Evolutionary conservation across 2,329 filamentous ascomycete species (phyloP), one percentile per base, ranked within the genome.

Genomic region (Neoascochyta sp.): DNA sequence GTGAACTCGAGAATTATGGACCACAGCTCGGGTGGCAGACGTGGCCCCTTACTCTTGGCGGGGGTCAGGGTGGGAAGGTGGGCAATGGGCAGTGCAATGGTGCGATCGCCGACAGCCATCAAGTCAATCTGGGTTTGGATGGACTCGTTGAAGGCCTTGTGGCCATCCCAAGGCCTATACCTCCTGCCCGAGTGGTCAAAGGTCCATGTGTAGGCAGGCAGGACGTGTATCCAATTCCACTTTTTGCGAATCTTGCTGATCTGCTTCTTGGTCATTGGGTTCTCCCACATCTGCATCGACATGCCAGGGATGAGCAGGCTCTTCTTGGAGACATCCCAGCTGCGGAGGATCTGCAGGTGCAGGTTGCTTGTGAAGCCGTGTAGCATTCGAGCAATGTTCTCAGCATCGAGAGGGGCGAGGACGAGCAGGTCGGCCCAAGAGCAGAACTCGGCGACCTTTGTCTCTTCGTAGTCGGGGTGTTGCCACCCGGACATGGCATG

Each of bases 401-500:
- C 84, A 6, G 87, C 86, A 59, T 92, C 84, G 27, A 94, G 81
- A 3, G 89, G 87, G 5, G 84, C 84, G 33, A 94, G 76, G 17
- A 95, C 80, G 36, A 95, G 72, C 45, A 95, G 67, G 62, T 95
- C 85, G 5, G 89, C 86, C 89, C 89, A 95, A 39, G 86, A 76
- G 44, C 87, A 86, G 38, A 93, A 79, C 51, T 83, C 79, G 7
- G 74, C 74, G 11, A 83, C 66, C 28, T 77, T 70, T 41, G 76
- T 70, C 14, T 78, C 55, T 12, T 41, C 27, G 32, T 34, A 49
- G 24, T 54, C 52, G 7, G 32, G 35, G 25, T 54, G 47, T 31
- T 52, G 44, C 49, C 50, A 52, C 19, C 39, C 45, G 5, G 50
- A 43, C 9, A 32, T 34, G 8, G 42, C 32, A 16, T 36, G 24